Evolutionary conservation across 2,329 filamentous ascomycete genomes (phyloP), one percentile per base, ranked within the genome.

Genomic region (Aspergillus sp.): DNA sequence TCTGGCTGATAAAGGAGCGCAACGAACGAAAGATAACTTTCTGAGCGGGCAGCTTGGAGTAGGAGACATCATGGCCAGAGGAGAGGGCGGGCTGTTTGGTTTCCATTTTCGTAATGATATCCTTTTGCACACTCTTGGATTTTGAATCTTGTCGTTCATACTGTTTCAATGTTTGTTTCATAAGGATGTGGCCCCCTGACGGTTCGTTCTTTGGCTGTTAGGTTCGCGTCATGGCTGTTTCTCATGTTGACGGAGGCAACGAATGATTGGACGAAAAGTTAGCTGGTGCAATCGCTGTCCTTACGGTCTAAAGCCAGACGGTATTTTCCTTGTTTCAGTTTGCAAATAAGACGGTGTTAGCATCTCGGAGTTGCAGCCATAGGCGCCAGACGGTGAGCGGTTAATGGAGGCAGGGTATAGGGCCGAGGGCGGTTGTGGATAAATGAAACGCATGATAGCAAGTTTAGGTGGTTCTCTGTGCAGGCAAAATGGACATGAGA

Each of bases 1-100:
- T 62, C 28, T 72, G 78, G 35, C 72, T 93, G 42, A 52, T 69
- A 42, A 63, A 59, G 38, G 80, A 86, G 58, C 65, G 65, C 30
- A 56, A 61, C 19, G 52, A 57, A 39, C 56, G 57, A 49, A 49
- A 55, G 34, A 50, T 40, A 42, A 47, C 45, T 42, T 48, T 50
- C 42, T 49, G 28, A 32, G 16, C 8, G 10, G 15, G 2, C 26
- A 7, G 25, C 12, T n/a, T 26, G 11, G 13, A 14, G 4, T n/a
- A 13, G 25, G 12, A 48, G 32, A 49, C 49, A 40, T 22, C 19
- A 22, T 5, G 19, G 10, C 10, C 19, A 22, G 19, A 22, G 10
- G 10, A 10, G 6, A 22, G 19, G 19, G 10, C 19, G 10, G 19
- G 19, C 19, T 22, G 19, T 10, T 22, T 22, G 19, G 10, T 22